phyloP scores from a whole-genome alignment of 1,284 basidiomycete species.

The Cryptococcus wingfieldii region DNA sequence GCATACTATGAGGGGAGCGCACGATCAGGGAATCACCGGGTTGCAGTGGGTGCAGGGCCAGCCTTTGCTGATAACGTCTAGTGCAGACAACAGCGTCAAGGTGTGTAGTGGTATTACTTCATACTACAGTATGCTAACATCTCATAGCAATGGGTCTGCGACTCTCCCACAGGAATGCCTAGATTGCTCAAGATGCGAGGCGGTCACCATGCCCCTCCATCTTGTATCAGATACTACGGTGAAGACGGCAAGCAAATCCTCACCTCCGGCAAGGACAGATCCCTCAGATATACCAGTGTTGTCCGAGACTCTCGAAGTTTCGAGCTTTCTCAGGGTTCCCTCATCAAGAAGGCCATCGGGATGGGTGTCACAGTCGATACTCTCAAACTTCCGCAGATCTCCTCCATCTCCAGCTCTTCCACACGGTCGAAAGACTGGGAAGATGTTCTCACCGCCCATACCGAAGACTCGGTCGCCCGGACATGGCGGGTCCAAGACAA shows the following conservation, averaged over 20 bases:
- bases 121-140: not conserved
- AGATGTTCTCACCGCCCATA: slow-evolving; percentile 85
- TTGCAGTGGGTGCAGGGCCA: slow-evolving; percentile 88
- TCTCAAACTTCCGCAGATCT: slow-evolving; percentile 75
- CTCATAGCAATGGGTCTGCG: slow-evolving; percentile 94
- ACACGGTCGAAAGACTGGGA: slow-evolving; percentile 94
- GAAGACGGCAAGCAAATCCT: slow-evolving; percentile 92
- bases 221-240: slow-evolving; percentile 90
- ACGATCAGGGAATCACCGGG: slow-evolving; percentile 73
- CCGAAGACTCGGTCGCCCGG: slow-evolving; percentile 71
- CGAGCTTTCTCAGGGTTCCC: slow-evolving; percentile 87
- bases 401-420: slow-evolving; percentile 71
- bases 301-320: slow-evolving; percentile 90
- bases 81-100: slow-evolving; percentile 90
- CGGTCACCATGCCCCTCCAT: slow-evolving; percentile 87
- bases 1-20: slow-evolving; percentile 78
- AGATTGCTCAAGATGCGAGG: slow-evolving; percentile 85
- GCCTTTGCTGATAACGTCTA: slow-evolving; percentile 77
- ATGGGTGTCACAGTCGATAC: slow-evolving; percentile 73
- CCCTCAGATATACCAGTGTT: slow-evolving; percentile 82
- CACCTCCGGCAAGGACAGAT: slow-evolving; percentile 76
- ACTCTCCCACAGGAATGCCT: slow-evolving; percentile 79
- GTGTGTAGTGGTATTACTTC: slow-evolving; percentile 49
- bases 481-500: slow-evolving; percentile 85
- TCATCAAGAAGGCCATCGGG: slow-evolving; percentile 77